Conservation (phyloP, 371 early-diverging fungal species). For the Coemansia sp. region DNA sequence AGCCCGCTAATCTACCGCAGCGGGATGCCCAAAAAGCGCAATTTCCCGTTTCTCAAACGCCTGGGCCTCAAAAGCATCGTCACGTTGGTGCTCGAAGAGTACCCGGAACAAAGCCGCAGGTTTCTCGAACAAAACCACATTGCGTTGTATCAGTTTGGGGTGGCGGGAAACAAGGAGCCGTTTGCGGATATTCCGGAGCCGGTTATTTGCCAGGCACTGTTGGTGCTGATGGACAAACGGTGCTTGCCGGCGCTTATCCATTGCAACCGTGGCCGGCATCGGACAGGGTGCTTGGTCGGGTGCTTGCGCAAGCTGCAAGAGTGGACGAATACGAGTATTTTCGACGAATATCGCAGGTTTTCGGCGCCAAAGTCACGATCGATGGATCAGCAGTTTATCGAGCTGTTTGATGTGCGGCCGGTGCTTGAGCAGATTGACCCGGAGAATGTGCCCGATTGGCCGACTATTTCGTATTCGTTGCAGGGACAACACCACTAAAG, state of each 20-base stretch:
- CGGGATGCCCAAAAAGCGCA: slow-evolving; percentile 86
- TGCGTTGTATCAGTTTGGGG: slow-evolving; percentile 87
- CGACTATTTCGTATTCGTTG: slow-evolving; percentile 37
- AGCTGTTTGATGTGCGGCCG: slow-evolving; percentile 83
- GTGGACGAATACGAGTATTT: slow-evolving; percentile 94
- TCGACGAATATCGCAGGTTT: slow-evolving; percentile 94
- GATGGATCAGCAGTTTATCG: slow-evolving; percentile 98
- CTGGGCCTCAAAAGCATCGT: slow-evolving; percentile 85
- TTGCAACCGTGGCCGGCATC: slow-evolving; percentile 98
- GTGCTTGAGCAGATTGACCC: slow-evolving; percentile 73
- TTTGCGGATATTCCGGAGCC: slow-evolving; percentile 98
- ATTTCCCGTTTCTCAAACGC: slow-evolving; percentile 88
- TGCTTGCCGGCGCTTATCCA: slow-evolving; percentile 95
- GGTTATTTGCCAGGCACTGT: slow-evolving; percentile 82
- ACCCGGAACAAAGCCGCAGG: slow-evolving; percentile 87
- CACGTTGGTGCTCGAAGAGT: slow-evolving; percentile 93
- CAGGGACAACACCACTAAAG: not conserved
- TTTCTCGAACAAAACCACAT: slow-evolving; percentile 87
- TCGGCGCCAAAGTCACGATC: slow-evolving; percentile 91
- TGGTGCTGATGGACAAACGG: slow-evolving; percentile 72
- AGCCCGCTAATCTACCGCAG: slow-evolving; percentile 87
- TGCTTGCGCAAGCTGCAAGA: slow-evolving; percentile 91
- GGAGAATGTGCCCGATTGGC: slow-evolving; percentile 75
- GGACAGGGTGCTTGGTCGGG: slow-evolving; percentile 95
- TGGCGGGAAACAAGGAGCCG: slow-evolving; percentile 97